phyloP scores from a whole-genome alignment of 1,284 basidiomycete species.

The Agaricales sp. region DNA sequence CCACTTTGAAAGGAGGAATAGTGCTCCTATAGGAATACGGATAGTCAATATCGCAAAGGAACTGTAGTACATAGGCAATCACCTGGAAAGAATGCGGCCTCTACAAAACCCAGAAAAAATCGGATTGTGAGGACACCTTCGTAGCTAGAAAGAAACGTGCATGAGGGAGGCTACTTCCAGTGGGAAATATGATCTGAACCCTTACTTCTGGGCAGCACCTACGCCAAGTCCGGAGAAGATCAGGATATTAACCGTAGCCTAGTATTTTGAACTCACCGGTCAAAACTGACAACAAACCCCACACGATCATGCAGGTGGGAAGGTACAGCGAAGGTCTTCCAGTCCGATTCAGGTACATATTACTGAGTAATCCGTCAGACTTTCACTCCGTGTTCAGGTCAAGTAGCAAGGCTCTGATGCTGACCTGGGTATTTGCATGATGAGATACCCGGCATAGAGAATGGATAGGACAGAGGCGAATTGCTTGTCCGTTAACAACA shows the following conservation, averaged over 20 bases:
- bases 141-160: conserved; percentile 37
- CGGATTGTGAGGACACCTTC: conserved; percentile 58
- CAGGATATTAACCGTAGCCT: conserved; percentile 2
- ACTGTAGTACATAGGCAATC: conserved; percentile 25
- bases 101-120: conserved; percentile 55
- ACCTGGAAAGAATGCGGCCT: conserved; percentile 68
- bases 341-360: conserved; percentile 65
- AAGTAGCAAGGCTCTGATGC: conserved; percentile 14
- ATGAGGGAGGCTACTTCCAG: no score
- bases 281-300: conserved; percentile 57
- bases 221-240: conserved; percentile 8
- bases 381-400: conserved; percentile 5
- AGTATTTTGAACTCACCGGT: conserved; percentile 30
- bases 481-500: conserved; percentile 50
- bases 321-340: conserved; percentile 70
- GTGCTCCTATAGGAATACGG: background rate
- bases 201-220: conserved; percentile 49
- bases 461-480: conserved; percentile 67
- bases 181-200: conserved; percentile 4
- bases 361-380: conserved; percentile 40
- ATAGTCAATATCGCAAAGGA: conserved; percentile 19
- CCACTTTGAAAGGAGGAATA: conserved; percentile 64
- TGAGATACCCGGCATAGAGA: conserved; percentile 70
- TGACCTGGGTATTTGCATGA: conserved; percentile 74
- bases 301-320: conserved; percentile 59